These are phyloP conservation scores for Chamaecrista fasciculata DNA, from an alignment of 306 rosid genomes.

Conservation along the genomic window DNA sequence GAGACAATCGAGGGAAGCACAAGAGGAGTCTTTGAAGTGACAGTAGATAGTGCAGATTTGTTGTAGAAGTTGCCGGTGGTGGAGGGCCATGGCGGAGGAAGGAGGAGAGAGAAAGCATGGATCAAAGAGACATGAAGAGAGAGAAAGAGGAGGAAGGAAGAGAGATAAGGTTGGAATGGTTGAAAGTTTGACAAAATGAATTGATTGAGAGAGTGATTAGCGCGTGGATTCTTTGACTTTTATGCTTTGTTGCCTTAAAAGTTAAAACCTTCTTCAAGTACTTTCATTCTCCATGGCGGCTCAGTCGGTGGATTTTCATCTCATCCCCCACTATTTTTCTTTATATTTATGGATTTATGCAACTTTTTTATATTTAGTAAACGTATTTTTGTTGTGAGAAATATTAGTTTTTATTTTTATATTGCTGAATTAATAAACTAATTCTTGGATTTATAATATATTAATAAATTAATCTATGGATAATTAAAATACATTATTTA, in stretches of 20 bases:
- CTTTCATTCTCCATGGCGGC: neutral
- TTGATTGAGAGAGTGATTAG: neutral
- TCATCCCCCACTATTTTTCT: too few relatives aligned
- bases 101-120: conserved; percentile 4
- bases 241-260: neutral
- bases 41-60: neutral
- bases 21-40: neutral
- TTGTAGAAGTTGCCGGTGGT: conserved; percentile 26
- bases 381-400: too few relatives aligned
- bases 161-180: neutral
- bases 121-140: neutral
- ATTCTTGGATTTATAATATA: too few relatives aligned
- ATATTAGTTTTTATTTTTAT: too few relatives aligned
- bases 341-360: too few relatives aligned
- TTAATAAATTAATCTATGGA: too few relatives aligned
- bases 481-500: too few relatives aligned
- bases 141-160: neutral
- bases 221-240: conserved; percentile 18
- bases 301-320: neutral
- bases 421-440: too few relatives aligned
- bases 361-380: too few relatives aligned
- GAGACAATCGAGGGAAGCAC: neutral
- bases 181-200: neutral
- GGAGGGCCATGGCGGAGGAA: conserved; percentile 38
- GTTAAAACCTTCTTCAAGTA: too few relatives aligned